Evolutionary conservation across 164 flowering plant genomes (phyloP).

Genomic region (Magnolia sinica): DNA sequence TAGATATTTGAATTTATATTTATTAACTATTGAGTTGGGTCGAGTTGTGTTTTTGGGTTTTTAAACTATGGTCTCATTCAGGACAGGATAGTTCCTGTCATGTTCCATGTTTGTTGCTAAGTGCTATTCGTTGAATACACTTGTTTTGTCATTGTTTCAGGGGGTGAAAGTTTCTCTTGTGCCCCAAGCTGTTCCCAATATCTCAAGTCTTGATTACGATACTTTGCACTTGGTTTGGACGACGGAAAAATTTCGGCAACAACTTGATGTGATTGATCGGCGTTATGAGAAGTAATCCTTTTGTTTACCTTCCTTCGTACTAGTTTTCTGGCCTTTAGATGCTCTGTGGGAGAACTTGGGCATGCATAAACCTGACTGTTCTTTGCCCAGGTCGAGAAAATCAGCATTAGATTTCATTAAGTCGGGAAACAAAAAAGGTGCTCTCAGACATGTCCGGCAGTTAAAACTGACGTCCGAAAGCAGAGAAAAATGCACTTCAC

Average conservation of each 20-base stretch:
- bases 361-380: not conserved
- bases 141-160: conserved; percentile 25
- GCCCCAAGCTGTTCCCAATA: conserved; percentile 40
- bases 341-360: not conserved
- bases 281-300: conserved; percentile 53
- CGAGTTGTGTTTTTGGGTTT: too few relatives aligned
- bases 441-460: conserved; percentile 58
- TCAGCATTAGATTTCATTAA: conserved; percentile 54
- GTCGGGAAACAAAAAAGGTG: conserved; percentile 59
- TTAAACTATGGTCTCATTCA: not conserved
- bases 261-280: conserved; percentile 63
- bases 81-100: not conserved
- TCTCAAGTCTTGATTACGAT: conserved; percentile 53
- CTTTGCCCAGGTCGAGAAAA: conserved; percentile 53
- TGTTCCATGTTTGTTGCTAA: not conserved
- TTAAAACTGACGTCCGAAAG: conserved; percentile 54
- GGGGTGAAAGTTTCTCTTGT: conserved; percentile 82
- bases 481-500: conserved; percentile 60
- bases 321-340: not conserved
- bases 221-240: conserved; percentile 74
- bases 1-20: too few relatives aligned
- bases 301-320: not conserved
- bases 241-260: conserved; percentile 71
- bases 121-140: not conserved
- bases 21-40: too few relatives aligned